A percentile compares a stretch with the other conserved stretches of the same genome.
Evolutionary conservation across 1,284 basidiomycete genomes (phyloP).

Genomic region (Inonotus obliquus): DNA sequence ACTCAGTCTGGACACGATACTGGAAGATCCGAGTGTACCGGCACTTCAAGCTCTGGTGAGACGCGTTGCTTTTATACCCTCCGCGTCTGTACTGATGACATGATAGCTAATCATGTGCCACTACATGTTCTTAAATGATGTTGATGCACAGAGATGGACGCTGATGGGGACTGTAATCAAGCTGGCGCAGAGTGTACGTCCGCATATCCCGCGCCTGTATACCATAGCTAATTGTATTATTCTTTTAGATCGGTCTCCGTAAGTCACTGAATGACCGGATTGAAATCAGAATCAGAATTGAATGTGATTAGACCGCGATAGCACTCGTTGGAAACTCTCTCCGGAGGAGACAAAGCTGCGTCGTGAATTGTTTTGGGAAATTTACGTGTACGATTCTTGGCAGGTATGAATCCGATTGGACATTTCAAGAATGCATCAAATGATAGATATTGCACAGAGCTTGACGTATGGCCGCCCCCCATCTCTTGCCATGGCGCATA

Average conservation of each 20-base stretch:
- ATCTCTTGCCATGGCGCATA: slow-evolving; percentile 53
- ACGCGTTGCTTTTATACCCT: slow-evolving; percentile 23
- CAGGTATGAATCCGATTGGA: slow-evolving; percentile 40
- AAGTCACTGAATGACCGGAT: slow-evolving; percentile 28
- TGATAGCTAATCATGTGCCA: slow-evolving; percentile 62
- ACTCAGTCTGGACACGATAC: slow-evolving; percentile 53
- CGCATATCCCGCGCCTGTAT: not conserved
- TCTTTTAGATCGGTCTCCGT: slow-evolving; percentile 58
- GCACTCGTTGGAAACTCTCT: slow-evolving; percentile 59
- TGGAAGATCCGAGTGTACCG: slow-evolving; percentile 57
- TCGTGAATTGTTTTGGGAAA: slow-evolving; percentile 58
- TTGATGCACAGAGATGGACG: slow-evolving; percentile 62
- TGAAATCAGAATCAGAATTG: not conserved
- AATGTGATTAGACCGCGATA: slow-evolving; percentile 52
- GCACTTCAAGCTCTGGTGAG: slow-evolving; percentile 62
- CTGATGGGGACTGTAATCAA: slow-evolving; percentile 66
- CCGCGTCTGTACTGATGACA: slow-evolving; percentile 6
- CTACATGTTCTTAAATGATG: slow-evolving; percentile 63
- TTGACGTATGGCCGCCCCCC: slow-evolving; percentile 68
- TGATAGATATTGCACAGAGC: slow-evolving; percentile 37
- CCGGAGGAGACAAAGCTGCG: slow-evolving; percentile 54
- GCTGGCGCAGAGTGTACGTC: slow-evolving; percentile 60
- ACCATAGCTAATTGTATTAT: slow-evolving; percentile 15
- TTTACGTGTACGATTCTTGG: slow-evolving; percentile 65
- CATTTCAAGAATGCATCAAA: not conserved